Conservation (phyloP, 257 asterid species). For the Datura wrightii region DNA sequence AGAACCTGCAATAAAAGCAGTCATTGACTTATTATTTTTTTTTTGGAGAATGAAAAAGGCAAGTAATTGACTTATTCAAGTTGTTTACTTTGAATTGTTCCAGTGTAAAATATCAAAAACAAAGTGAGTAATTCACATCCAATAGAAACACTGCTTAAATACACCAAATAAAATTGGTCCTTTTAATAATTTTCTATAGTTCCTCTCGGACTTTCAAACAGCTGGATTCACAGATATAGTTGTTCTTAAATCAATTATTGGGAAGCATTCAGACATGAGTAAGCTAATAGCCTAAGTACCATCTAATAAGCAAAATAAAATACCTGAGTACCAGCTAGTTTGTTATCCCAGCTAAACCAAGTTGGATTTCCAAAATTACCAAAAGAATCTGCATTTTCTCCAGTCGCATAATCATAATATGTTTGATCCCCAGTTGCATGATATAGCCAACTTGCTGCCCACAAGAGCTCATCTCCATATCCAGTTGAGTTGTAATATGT, state of each 20-base stretch:
- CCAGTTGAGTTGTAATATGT: slow-evolving; percentile 83
- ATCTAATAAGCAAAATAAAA: neutral
- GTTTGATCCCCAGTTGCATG: slow-evolving; percentile 74
- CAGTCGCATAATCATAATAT: slow-evolving; percentile 67
- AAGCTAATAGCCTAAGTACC: neutral
- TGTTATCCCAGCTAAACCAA: slow-evolving; percentile 98
- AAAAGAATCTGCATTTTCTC: slow-evolving; percentile 56
- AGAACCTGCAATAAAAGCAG: slow-evolving; percentile 63
- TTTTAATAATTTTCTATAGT: neutral
- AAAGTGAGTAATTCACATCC: slow-evolving; percentile 1
- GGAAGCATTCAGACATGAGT: neutral
- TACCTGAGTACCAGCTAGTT: slow-evolving; percentile 90
- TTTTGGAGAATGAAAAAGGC: neutral
- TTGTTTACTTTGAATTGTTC: neutral
- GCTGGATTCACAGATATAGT: neutral
- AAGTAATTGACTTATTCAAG: slow-evolving; percentile 3
- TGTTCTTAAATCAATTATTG: neutral
- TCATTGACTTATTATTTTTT: neutral
- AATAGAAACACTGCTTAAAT: neutral
- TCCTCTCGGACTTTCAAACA: neutral
- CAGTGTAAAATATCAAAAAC: neutral
- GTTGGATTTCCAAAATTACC: slow-evolving; percentile 78
- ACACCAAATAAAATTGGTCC: slow-evolving; percentile 1
- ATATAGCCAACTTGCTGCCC: slow-evolving; percentile 97
- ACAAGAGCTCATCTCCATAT: slow-evolving; percentile 90